phyloP scores from a whole-genome alignment of 2,329 filamentous ascomycete genomes.

The Epichloe aotearoae region DNA sequence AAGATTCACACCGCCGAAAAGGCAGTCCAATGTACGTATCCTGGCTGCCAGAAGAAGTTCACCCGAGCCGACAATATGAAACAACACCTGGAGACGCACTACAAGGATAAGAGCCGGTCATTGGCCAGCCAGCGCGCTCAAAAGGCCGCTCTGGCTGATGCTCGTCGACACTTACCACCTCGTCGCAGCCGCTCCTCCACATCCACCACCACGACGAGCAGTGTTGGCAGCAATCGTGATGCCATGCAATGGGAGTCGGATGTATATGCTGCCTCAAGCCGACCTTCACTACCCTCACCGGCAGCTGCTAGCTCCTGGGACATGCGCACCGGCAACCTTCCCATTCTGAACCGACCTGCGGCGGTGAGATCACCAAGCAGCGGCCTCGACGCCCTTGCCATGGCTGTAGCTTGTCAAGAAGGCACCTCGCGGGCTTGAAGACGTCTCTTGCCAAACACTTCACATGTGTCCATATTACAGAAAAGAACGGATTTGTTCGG shows the following conservation, averaged over 20 bases:
- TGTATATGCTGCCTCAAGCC: conserved; percentile 14
- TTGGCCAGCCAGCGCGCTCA: conserved; percentile 22
- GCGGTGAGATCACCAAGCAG: conserved; percentile 31
- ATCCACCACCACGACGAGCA: conserved; percentile 6
- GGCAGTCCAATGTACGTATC: conserved; percentile 53
- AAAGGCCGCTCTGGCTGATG: conserved; percentile 20
- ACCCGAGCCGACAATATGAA: conserved; percentile 81
- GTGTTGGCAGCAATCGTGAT: conserved; percentile 10
- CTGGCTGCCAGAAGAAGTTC: conserved; percentile 66
- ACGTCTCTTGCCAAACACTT: too few relatives aligned
- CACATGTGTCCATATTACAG: too few relatives aligned
- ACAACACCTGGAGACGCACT: conserved; percentile 68
- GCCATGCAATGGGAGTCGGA: conserved; percentile 27
- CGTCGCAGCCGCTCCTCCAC: conserved; percentile 19
- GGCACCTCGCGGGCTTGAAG: conserved; percentile 13
- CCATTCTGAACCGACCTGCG: conserved; percentile 32
- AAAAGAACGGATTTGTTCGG: neutral
- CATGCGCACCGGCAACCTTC: conserved; percentile 30
- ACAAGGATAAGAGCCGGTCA: conserved; percentile 44
- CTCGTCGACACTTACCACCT: conserved; percentile 18
- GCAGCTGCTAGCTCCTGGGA: conserved; percentile 28
- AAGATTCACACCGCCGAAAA: conserved; percentile 78
- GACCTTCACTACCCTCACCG: conserved; percentile 25
- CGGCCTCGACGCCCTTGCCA: conserved; percentile 40
- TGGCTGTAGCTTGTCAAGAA: conserved; percentile 40